Conservation (phyloP, 352 stramenopile species). For the Phytopythium ostracodes region DNA sequence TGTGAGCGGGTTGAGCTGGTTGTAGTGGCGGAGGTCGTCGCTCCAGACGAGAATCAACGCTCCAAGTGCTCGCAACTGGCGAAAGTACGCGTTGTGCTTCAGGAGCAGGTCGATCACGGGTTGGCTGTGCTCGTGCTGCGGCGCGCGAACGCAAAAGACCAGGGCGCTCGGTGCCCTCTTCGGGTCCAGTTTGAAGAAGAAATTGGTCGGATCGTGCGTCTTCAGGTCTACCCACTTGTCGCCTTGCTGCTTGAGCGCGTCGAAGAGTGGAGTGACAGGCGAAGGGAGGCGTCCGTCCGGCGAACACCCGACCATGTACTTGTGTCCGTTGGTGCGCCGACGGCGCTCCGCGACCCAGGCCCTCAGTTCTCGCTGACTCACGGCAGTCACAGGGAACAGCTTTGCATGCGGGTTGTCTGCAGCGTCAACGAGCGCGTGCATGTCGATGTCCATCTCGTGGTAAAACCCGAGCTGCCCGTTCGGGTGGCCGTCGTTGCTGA, state of each 20-base stretch:
- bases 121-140: background rate
- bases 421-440: constrained; percentile 37
- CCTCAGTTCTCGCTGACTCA: constrained; percentile 43
- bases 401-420: constrained; percentile 31
- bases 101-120: constrained; percentile 51
- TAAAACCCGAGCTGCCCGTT: constrained; percentile 70
- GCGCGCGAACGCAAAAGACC: constrained; percentile 70
- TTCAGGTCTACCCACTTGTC: constrained; percentile 64
- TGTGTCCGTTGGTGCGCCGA: constrained; percentile 64
- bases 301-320: constrained; percentile 65
- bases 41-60: constrained; percentile 75
- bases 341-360: constrained; percentile 61
- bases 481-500: constrained; percentile 21
- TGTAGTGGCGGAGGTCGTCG: constrained; percentile 76
- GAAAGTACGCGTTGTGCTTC: constrained; percentile 60
- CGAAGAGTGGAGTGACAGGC: constrained; percentile 63
- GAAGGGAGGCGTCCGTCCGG: constrained; percentile 51
- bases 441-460: constrained; percentile 78
- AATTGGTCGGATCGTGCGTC: constrained; percentile 47
- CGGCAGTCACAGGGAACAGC: constrained; percentile 35
- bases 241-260: constrained; percentile 54
- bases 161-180: constrained; percentile 62
- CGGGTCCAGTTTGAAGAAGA: constrained; percentile 59
- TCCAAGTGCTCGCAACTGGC: constrained; percentile 55
- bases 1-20: constrained; percentile 61